Conservation (phyloP, 139 green algal species). For the Diplosphaera chodatii region DNA sequence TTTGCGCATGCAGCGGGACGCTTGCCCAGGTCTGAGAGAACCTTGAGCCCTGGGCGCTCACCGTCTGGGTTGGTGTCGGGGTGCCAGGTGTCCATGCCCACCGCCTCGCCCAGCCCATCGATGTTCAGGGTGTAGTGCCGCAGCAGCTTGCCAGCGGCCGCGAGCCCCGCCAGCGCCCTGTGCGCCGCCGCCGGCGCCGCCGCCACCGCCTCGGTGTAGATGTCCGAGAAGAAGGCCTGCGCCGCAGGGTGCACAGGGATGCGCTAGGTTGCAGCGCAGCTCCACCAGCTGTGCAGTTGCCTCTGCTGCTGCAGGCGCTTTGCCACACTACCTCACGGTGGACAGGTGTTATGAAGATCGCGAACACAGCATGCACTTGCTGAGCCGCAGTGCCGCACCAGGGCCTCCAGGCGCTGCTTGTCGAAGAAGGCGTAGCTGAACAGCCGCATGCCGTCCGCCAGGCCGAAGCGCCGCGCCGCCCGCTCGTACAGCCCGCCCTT, state of each 20-base stretch:
- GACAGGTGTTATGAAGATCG: too few relatives aligned
- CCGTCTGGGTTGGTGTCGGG: too few relatives aligned
- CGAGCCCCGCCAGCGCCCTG: constrained; percentile 43
- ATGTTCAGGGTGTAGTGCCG: too few relatives aligned
- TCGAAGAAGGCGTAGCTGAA: constrained; percentile 86
- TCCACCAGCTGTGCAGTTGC: constrained; percentile 13
- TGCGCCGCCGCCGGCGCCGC: constrained; percentile 47
- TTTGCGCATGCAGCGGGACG: too few relatives aligned
- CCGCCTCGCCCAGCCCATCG: too few relatives aligned
- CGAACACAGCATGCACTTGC: too few relatives aligned
- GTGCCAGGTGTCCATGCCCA: too few relatives aligned
- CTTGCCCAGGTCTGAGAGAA: too few relatives aligned
- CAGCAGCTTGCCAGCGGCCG: constrained; percentile 4
- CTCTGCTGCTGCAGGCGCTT: constrained; percentile 11
- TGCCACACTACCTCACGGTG: too few relatives aligned
- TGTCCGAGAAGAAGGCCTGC: constrained; percentile 78
- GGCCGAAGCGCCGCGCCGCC: constrained; percentile 61
- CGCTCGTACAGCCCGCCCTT: constrained; percentile 80
- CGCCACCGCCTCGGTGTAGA: constrained; percentile 63
- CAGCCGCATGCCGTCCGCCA: constrained; percentile 77
- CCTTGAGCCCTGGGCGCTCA: too few relatives aligned
- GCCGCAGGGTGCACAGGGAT: too few relatives aligned
- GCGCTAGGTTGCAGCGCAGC: too few relatives aligned
- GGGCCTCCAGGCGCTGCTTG: constrained; percentile 26
- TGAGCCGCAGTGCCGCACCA: constrained; percentile 10